Base-by-base conservation (phyloP, 805 yeast species). In the Metschnikowia orientalis region DNA sequence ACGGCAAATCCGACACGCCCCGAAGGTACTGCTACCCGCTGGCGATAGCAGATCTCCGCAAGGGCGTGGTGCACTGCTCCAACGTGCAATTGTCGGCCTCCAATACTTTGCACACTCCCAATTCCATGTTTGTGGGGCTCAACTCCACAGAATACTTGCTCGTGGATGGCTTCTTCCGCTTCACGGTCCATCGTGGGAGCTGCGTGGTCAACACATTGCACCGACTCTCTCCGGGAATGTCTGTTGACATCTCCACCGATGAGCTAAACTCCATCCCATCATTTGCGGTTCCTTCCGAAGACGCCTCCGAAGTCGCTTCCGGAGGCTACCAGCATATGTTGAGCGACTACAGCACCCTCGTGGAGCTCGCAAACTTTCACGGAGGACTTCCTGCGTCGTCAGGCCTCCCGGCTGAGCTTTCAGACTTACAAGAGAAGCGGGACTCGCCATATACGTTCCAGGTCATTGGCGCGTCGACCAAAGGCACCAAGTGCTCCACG, bases 331-430 rank as follows among this genome's bases (percentile, higher is more conserved):
- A 13, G 37, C 41, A 1, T 38, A 38, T 44, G 59, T 9, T 70
- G 62, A 42, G 42, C 8, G 58, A 57, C 16, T 72, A 61, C 45
- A 63, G 66, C 30, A 57, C 77, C 0, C 68, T 75, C 1, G 41
- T 65, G 2, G 59, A 59, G 35, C 26, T 77, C 1, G 39, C 44
- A 2, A 65, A 60, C 37, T 37, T 57, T 5, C 37, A 34, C 8
- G 63, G 71, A 3, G 81, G 81, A 0, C 41, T 77, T 8, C 64
- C 77, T 0, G 67, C 72, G 13, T 59, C 73, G 42, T 71, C 67
- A 46, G 61, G 64, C 17, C 42, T 71, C 19, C n/a, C n/a, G n/a
- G n/a, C n/a, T n/a, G n/a, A n/a, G n/a, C n/a, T n/a, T n/a, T n/a
- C n/a, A n/a, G n/a, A n/a, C n/a, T n/a, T n/a, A n/a, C n/a, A n/a